Evolutionary conservation across 345 rosid genomes (phyloP), one percentile per base, ranked within the genome.

Genomic region (Cardiospermum halicacabum): DNA sequence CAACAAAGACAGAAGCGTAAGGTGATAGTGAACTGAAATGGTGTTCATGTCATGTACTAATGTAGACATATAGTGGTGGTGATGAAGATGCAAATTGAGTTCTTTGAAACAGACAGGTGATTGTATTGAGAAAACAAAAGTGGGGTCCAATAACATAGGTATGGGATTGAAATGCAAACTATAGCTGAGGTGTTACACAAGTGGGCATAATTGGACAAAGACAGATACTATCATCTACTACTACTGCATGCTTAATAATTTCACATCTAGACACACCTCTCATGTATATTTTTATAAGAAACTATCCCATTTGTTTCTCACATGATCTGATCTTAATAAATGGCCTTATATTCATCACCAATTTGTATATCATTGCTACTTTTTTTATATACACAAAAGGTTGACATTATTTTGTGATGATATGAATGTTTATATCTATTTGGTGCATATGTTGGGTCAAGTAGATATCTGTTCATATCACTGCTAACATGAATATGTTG

Each of bases 151-250:
- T 24, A 34, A 62, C 74, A 57, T 37, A 49, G 49, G 54, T 39
- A 64, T 55, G 49, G 54, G 48, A 64, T 55, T 26, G 56, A 75
- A 70, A 65, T 58, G 74, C 53, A 58, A n/a, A 73, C 40, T 74
- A 70, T 80, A 79, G 77, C 83, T 74, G 74, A 81, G 75, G n/a
- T n/a, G n/a, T 27, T 56, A 72, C 59, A 60, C 80, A 80, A 74
- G 79, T 76, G 78, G 82, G 64, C 84, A 80, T 62, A 75, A 72
- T 24, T 80, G 79, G 89, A 73, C 79, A 74, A 18, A 69, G 73
- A 69, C 81, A 78, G 78, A 81, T 74, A 65, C 79, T 67, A 74
- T 80, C 74, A 78, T 58, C 72, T 56, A 58, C n/a, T n/a, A n/a
- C n/a, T n/a, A n/a, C n/a, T n/a, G n/a, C 67, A 67, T 67, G 69